phyloP scores from a whole-genome alignment of 2,329 filamentous ascomycete genomes.

The Pyricularia sp. region DNA sequence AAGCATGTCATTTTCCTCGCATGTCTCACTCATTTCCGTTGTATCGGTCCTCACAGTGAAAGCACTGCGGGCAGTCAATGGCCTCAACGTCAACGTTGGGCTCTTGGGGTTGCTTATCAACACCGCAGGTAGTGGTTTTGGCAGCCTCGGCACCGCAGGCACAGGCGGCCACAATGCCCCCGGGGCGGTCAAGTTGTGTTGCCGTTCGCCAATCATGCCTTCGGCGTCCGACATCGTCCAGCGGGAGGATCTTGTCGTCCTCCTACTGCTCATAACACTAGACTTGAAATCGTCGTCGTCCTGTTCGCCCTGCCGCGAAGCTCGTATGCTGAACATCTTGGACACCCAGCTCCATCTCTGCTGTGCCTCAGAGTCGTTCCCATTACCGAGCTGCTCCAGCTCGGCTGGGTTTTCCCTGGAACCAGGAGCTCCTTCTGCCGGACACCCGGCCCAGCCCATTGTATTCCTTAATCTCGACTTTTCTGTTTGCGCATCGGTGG shows the following conservation, averaged over 20 bases:
- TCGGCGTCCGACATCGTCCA: constrained; percentile 8
- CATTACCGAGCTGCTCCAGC: constrained; percentile 34
- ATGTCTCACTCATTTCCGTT: background rate
- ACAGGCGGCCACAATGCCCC: background rate
- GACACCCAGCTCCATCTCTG: constrained; percentile 14
- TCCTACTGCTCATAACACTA: background rate
- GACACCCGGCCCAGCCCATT: background rate
- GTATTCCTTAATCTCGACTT: background rate
- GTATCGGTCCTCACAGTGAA: background rate
- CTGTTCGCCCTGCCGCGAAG: background rate
- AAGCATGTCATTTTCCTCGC: background rate
- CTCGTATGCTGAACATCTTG: constrained; percentile 8
- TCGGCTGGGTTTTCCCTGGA: background rate
- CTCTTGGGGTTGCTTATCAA: background rate
- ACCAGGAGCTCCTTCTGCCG: background rate
- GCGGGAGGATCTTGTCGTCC: constrained; percentile 10
- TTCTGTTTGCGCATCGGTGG: background rate
- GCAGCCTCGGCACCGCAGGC: background rate
- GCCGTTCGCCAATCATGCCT: constrained; percentile 3
- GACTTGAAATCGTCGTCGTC: background rate
- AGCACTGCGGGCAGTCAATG: background rate
- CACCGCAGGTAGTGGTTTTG: background rate
- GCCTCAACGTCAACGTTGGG: background rate
- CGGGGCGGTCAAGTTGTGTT: background rate
- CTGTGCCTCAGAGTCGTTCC: constrained; percentile 33